These are phyloP conservation scores for Trifolium dubium DNA, from an alignment of 306 rosid species.

Conservation along the genomic window DNA sequence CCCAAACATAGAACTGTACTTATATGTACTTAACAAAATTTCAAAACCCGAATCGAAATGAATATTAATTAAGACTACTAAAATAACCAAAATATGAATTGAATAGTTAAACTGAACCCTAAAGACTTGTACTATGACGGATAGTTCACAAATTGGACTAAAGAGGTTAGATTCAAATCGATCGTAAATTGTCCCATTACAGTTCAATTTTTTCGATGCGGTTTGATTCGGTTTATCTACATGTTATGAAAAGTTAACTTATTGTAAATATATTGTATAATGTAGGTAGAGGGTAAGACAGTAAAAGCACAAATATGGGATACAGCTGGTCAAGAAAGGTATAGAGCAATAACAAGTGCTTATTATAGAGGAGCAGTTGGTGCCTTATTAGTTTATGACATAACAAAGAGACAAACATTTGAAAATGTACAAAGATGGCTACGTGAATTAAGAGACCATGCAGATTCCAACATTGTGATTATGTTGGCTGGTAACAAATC, in stretches of 20 bases:
- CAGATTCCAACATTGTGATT: slow-evolving; percentile 78
- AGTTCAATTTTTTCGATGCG: too few relatives aligned
- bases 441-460: slow-evolving; percentile 78
- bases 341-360: slow-evolving; percentile 82
- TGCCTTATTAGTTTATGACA: slow-evolving; percentile 74
- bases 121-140: too few relatives aligned
- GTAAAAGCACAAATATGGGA: slow-evolving; percentile 95
- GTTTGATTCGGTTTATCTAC: neutral
- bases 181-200: too few relatives aligned
- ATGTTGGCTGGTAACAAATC: slow-evolving; percentile 78
- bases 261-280: neutral
- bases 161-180: too few relatives aligned
- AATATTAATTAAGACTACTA: too few relatives aligned
- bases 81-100: too few relatives aligned
- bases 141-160: too few relatives aligned
- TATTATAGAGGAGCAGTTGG: slow-evolving; percentile 91
- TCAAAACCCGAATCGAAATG: too few relatives aligned
- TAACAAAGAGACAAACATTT: slow-evolving; percentile 79
- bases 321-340: slow-evolving; percentile 90
- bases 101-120: too few relatives aligned
- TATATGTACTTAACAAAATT: too few relatives aligned
- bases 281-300: slow-evolving; percentile 84
- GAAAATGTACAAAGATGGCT: slow-evolving; percentile 80
- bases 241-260: slow-evolving; percentile 1
- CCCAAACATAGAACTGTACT: too few relatives aligned